Percentiles rank a stretch among this genome's conserved stretches.
These are phyloP conservation scores for Aspergillus conjunctus DNA, from an alignment of 495 filamentous ascomycete species.

Conservation along the genomic window DNA sequence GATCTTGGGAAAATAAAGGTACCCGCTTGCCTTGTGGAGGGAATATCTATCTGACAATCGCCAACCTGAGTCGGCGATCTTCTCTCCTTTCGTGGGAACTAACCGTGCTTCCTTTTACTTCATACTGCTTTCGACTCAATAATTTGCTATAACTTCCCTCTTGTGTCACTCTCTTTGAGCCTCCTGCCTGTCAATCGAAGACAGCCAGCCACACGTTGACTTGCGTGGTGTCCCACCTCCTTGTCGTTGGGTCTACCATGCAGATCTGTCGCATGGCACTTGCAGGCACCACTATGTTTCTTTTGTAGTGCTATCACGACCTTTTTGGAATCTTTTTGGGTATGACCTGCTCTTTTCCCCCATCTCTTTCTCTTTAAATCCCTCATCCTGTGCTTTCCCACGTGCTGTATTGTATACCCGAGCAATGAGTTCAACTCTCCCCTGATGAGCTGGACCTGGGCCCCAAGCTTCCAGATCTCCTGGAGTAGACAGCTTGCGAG, in stretches of 20 bases:
- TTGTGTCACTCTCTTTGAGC: not conserved
- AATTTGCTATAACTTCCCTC: not conserved
- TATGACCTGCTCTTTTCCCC: slow-evolving; percentile 12
- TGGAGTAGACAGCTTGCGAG: too few species aligned
- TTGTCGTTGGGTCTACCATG: slow-evolving; percentile 20
- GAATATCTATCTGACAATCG: slow-evolving; percentile 24
- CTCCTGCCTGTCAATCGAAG: not conserved
- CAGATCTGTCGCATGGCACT: slow-evolving; percentile 26
- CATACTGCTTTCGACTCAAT: not conserved
- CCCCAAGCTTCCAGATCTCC: too few species aligned
- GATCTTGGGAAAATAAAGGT: slow-evolving; percentile 19
- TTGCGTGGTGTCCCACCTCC: slow-evolving; percentile 13
- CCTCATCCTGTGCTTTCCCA: not conserved
- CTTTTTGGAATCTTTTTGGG: not conserved
- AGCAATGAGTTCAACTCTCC: too few species aligned
- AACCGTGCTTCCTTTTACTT: slow-evolving; percentile 6
- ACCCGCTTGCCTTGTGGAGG: slow-evolving; percentile 22
- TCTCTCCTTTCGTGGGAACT: slow-evolving; percentile 20
- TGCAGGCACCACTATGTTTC: slow-evolving; percentile 21
- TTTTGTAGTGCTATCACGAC: not conserved
- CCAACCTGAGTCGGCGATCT: slow-evolving; percentile 20
- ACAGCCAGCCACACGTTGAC: not conserved
- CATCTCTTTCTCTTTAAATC: not conserved
- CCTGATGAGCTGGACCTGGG: too few species aligned
- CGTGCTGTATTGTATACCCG: not conserved